These are phyloP conservation scores for Saccharomycopsis crataegensis DNA, from an alignment of 1,139 yeast species.

Conservation along the genomic window DNA sequence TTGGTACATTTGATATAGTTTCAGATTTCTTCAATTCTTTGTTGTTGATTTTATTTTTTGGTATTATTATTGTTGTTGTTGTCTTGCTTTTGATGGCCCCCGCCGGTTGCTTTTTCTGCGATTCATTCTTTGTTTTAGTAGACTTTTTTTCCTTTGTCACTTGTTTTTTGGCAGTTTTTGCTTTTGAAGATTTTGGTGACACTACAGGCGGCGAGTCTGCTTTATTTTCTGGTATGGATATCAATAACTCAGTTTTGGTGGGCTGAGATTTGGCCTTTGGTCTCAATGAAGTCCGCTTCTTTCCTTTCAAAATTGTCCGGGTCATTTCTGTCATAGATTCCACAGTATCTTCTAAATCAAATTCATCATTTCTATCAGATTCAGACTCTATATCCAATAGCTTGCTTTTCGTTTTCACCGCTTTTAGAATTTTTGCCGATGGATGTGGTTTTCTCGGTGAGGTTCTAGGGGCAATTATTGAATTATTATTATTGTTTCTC, in stretches of 20 bases:
- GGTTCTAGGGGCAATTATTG: neutral
- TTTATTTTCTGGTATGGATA: neutral
- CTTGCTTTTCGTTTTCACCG: neutral
- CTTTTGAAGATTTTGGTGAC: neutral
- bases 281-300: neutral
- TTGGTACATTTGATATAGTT: neutral
- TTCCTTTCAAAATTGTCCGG: neutral
- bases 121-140: neutral
- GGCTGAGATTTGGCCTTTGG: neutral
- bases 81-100: neutral
- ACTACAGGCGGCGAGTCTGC: neutral
- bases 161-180: neutral
- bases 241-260: neutral
- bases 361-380: constrained; percentile 3
- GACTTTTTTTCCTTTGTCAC: neutral
- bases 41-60: neutral
- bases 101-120: neutral
- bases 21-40: neutral
- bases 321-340: neutral
- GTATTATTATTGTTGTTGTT: neutral
- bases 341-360: constrained; percentile 1
- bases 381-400: constrained; percentile 16
- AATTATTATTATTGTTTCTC: neutral
- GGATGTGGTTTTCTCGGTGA: neutral
- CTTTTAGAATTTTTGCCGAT: neutral